Evolutionary conservation across 805 yeast species (phyloP), one percentile per base, ranked within the genome.

Genomic region (Ogataea angusta): DNA sequence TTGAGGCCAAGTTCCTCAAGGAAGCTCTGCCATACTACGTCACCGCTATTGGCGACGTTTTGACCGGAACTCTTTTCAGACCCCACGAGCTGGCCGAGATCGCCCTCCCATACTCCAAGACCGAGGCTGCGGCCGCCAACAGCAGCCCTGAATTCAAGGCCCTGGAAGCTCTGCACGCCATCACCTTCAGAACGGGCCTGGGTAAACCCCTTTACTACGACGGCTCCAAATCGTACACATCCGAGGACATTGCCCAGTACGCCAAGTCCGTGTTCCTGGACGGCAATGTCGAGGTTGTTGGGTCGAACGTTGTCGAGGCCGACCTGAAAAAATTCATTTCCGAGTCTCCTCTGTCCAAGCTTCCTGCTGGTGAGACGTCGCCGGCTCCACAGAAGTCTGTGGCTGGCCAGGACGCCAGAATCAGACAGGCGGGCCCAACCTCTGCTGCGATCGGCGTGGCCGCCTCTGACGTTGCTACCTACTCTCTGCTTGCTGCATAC

Each of bases 11-110:
- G 54, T 93, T 93, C 72, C 76, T 91, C 67, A 81, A 82, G 63
- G 86, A 85, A 68, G 85, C 82, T 63, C 78, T 93, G 60, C 98
- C 98, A 46, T 93, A 81, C 76, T 93, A 78, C 66, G 95, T 91
- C 49, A 84, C 84, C 57, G 85, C 87, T 22, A 69, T 93, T 43
- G 91, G 86, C 58, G 82, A 82, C 56, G 85, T 84, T 42, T 62
- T 85, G 42, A 66, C 81, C 59, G 74, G 75, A 64, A 78, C 95
- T 34, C 67, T 81, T 27, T 90, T 73, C 79, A 84, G 83, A 68
- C 80, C 83, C 39, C 88, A 87, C 69, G 96, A 93, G 73, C 73
- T 84, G 47, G 66, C 67, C 40, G 99, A 93, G 76, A 70, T 78
- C 49, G 95, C 86, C 24, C 66, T 79, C 46, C 98, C 97, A 49